Percentiles rank a stretch among this genome's conserved stretches.
phyloP scores from a whole-genome alignment of 345 rosid species.

The Populus tremula region DNA sequence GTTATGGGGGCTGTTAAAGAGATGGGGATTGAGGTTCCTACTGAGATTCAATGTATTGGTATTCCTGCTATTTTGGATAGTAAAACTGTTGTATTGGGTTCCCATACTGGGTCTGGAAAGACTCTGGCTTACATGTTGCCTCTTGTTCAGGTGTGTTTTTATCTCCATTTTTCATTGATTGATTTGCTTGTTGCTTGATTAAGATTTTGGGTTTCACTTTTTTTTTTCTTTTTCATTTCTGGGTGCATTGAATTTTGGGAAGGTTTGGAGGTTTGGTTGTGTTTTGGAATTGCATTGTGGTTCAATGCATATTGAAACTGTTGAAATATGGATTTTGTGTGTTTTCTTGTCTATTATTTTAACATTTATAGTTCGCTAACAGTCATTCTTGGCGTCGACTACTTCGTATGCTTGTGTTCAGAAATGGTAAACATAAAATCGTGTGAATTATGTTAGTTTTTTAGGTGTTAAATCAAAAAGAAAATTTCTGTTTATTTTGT shows the following conservation, averaged over 20 bases:
- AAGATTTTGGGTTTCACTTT: background rate
- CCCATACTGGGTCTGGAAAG: conserved; percentile 97
- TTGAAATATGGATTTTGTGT: background rate
- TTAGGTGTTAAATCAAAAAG: background rate
- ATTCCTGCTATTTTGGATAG: conserved; percentile 80
- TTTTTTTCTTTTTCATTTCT: background rate
- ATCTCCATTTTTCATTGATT: background rate
- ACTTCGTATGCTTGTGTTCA: background rate
- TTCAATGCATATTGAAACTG: background rate
- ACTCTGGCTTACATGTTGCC: conserved; percentile 87
- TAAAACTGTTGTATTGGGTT: conserved; percentile 80
- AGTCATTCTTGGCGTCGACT: background rate
- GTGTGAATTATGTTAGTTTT: background rate
- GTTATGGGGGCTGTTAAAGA: conserved; percentile 79
- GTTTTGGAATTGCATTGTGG: no score
- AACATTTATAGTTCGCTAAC: no score
- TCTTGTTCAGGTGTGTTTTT: conserved; percentile 69
- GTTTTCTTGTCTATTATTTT: background rate
- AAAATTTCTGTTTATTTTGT: conserved; percentile 11
- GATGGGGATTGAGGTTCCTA: conserved; percentile 72
- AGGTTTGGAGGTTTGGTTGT: no score
- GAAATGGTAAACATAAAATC: background rate
- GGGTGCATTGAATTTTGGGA: background rate
- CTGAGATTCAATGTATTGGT: conserved; percentile 91
- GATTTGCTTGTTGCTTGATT: background rate